Evolutionary conservation across 208 protist species (phyloP).

Genomic region (Cochliopodium minus): DNA sequence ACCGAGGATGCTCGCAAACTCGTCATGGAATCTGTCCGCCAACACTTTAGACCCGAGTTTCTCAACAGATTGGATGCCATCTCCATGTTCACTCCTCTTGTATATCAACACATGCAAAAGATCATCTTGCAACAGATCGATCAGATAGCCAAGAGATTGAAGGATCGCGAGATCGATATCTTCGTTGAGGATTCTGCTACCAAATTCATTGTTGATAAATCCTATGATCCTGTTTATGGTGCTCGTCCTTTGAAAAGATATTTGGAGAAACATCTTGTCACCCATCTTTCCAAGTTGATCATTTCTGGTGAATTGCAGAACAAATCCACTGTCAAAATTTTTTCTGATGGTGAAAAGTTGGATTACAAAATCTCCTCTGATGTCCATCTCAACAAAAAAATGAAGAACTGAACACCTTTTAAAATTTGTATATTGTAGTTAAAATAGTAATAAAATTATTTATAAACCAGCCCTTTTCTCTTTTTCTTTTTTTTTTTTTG

Average conservation of each 20-base stretch:
- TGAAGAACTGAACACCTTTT: no score
- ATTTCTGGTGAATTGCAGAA: conserved; percentile 53
- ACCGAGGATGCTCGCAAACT: neutral
- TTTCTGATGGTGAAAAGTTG: conserved; percentile 23
- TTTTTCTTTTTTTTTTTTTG: no score
- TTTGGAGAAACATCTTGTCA: conserved; percentile 69
- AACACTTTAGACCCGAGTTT: conserved; percentile 85
- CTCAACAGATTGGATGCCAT: conserved; percentile 94
- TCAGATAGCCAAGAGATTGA: conserved; percentile 45
- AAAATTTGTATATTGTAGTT: no score
- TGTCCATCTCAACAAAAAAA: no score
- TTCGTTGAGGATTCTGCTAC: conserved; percentile 39
- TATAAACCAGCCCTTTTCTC: no score
- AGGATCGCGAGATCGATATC: conserved; percentile 57
- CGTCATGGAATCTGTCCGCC: conserved; percentile 63
- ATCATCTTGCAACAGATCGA: conserved; percentile 73
- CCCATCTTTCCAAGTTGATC: conserved; percentile 61
- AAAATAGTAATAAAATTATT: no score
- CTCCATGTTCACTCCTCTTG: conserved; percentile 79
- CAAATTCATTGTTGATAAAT: conserved; percentile 48
- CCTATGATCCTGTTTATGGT: conserved; percentile 78
- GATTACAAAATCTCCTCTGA: no score
- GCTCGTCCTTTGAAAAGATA: conserved; percentile 75
- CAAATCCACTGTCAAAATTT: conserved; percentile 39
- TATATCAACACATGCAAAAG: conserved; percentile 41